These are phyloP conservation scores for Pythium rishiriense DNA, from an alignment of 352 stramenopile genomes.

Conservation along the genomic window DNA sequence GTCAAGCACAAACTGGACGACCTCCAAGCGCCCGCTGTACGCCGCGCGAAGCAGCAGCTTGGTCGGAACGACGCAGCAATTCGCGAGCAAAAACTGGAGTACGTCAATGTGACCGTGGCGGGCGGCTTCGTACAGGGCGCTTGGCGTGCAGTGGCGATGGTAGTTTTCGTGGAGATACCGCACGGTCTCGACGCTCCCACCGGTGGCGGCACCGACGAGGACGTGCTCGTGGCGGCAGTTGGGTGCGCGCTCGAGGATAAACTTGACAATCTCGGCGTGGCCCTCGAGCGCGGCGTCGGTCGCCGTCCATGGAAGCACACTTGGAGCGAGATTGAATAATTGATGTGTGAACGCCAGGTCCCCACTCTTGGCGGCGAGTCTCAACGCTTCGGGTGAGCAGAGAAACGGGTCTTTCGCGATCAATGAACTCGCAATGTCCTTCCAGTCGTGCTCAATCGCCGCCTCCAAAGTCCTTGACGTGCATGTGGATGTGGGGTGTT, in stretches of 20 bases:
- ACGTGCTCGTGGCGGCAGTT: slow-evolving; percentile 6
- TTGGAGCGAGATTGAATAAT: neutral
- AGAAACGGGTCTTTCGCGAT: neutral
- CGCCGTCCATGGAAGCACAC: neutral
- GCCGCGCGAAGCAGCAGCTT: neutral
- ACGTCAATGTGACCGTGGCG: neutral
- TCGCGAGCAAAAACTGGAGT: neutral
- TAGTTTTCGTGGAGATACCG: slow-evolving; percentile 13
- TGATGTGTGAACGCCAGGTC: neutral
- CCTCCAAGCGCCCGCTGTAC: neutral
- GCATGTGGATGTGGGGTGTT: neutral
- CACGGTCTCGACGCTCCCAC: neutral
- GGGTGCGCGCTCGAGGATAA: neutral
- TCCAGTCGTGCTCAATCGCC: neutral
- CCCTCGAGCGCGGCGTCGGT: neutral
- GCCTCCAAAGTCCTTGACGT: neutral
- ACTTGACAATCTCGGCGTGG: slow-evolving; percentile 1
- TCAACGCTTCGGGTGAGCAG: neutral
- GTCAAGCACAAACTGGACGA: neutral
- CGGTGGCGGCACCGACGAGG: neutral
- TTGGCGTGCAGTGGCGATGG: neutral
- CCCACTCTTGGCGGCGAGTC: neutral
- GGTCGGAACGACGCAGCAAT: neutral
- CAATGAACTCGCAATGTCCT: neutral
- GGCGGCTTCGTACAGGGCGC: neutral